Evolutionary conservation across 2,329 filamentous ascomycete species (phyloP).

Genomic region (Pyricularia grisea): DNA sequence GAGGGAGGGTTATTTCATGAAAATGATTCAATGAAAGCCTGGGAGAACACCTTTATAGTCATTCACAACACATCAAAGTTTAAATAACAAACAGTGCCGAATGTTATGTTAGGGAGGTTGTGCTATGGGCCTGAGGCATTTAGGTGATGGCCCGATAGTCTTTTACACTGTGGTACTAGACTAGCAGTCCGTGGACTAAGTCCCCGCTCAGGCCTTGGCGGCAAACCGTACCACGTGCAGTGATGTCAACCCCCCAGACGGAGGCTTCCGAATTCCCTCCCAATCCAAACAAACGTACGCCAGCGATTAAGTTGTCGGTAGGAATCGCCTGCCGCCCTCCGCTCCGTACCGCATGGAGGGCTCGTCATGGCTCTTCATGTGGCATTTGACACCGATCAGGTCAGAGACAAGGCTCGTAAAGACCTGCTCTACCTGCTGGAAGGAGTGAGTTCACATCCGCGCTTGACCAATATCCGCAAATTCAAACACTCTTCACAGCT

Average conservation of each 20-base stretch:
- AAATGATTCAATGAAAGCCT: background rate
- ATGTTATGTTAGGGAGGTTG: background rate
- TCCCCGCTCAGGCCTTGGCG: background rate
- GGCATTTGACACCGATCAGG: slow-evolving; percentile 65
- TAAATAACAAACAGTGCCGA: background rate
- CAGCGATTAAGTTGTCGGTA: background rate
- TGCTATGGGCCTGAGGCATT: background rate
- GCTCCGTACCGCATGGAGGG: slow-evolving; percentile 34
- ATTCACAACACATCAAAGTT: background rate
- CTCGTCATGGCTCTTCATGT: slow-evolving; percentile 59
- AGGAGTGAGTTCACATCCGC: slow-evolving; percentile 60
- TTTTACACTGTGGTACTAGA: background rate
- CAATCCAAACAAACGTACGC: background rate
- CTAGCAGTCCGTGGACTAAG: background rate
- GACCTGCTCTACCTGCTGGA: slow-evolving; percentile 87
- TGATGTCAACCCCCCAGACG: background rate
- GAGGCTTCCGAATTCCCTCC: background rate
- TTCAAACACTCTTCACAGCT: background rate
- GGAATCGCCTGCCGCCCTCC: slow-evolving; percentile 1
- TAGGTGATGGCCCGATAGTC: background rate
- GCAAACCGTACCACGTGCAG: background rate
- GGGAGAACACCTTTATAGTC: background rate
- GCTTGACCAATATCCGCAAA: background rate
- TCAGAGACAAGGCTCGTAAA: slow-evolving; percentile 74
- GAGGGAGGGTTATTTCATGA: background rate